Base-by-base conservation (phyloP, 257 asterid species). In the Nicotiana sylvestris region DNA sequence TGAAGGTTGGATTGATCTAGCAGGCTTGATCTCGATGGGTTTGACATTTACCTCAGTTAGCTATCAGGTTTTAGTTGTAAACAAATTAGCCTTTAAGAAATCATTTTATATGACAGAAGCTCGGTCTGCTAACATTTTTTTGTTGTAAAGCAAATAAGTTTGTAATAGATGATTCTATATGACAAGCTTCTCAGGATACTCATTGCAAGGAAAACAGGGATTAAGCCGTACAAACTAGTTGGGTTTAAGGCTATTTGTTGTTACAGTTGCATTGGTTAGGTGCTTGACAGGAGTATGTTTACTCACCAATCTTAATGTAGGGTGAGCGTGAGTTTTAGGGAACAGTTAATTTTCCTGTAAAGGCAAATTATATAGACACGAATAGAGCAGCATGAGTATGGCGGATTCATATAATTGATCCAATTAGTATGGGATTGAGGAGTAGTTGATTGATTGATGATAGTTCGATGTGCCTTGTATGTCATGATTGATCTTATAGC, bases 361-460 rank as follows among this genome's bases (percentile, higher is more conserved):
- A 74, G 43, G 49, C 80, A 49, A 10, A 74, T 74, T 74, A 49
- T 21, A 74, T 43, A 70, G 58, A 43, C 49, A 27, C 6, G 8
- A 21, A 70, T 74, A 25, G 39, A 25, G 43, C 62, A 74, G 15
- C 27, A 74, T 49, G 43, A 53, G 43, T 74, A 3, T 49, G 29
- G 62, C 27, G 29, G 80, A 49, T 74, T 49, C 9, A 27, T 49
- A 27, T 74, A 74, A 49, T 49, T 74, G 80, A 74, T 27, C 16
- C 80, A 49, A 49, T 74, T 49, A 25, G 43, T 49, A 2, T 25
- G 12, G 80, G 62, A 9, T 74, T 3, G 43, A 74, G 61, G 62
- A 74, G 80, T 51, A 27, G 25, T 49, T 49, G 80, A 74, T 74
- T 74, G 43, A 74, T 27, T 49, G 80, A 74, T 74, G 37, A 72